These are phyloP conservation scores for Tilletia indica DNA, from an alignment of 1,284 basidiomycete species.

Conservation along the genomic window DNA sequence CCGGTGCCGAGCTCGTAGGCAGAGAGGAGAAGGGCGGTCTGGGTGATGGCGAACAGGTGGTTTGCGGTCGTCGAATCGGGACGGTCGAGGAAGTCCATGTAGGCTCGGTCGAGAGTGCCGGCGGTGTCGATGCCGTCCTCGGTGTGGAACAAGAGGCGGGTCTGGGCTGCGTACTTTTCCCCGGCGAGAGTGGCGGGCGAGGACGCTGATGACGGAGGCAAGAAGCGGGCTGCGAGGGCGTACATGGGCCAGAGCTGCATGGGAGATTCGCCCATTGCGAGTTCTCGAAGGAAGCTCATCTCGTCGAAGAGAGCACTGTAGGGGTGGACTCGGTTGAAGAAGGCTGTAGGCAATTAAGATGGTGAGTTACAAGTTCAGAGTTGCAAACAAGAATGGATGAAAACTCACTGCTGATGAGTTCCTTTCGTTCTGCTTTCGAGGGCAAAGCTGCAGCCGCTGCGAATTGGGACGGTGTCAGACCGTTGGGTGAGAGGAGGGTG, in stretches of 20 bases:
- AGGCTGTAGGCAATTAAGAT: slow-evolving; percentile 54
- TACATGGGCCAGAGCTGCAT: slow-evolving; percentile 59
- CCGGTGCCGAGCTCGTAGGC: slow-evolving; percentile 10
- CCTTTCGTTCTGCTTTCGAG: slow-evolving; percentile 29
- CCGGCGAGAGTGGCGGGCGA: not conserved
- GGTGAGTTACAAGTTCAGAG: slow-evolving; percentile 40
- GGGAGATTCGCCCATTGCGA: slow-evolving; percentile 57
- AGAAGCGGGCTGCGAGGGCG: slow-evolving; percentile 56
- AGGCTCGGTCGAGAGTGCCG: not conserved
- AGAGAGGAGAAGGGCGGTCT: not conserved
- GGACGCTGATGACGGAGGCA: not conserved
- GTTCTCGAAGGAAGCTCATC: slow-evolving; percentile 58
- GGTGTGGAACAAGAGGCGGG: not conserved
- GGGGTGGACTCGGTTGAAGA: slow-evolving; percentile 57
- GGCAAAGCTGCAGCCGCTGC: not conserved
- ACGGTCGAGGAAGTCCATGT: not conserved
- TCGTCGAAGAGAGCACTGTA: slow-evolving; percentile 58
- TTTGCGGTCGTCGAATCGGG: not conserved
- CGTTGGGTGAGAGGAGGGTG: slow-evolving; percentile 22
- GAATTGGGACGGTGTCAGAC: slow-evolving; percentile 4
- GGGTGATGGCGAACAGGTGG: slow-evolving; percentile 6
- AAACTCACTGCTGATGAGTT: slow-evolving; percentile 35
- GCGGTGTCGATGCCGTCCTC: not conserved
- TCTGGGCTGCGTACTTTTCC: not conserved
- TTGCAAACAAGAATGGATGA: slow-evolving; percentile 8